A percentile compares a stretch with the other conserved stretches of the same genome.
These are phyloP conservation scores for Arthrobotrys musiformis DNA, from an alignment of 2,329 filamentous ascomycete genomes.

Conservation along the genomic window DNA sequence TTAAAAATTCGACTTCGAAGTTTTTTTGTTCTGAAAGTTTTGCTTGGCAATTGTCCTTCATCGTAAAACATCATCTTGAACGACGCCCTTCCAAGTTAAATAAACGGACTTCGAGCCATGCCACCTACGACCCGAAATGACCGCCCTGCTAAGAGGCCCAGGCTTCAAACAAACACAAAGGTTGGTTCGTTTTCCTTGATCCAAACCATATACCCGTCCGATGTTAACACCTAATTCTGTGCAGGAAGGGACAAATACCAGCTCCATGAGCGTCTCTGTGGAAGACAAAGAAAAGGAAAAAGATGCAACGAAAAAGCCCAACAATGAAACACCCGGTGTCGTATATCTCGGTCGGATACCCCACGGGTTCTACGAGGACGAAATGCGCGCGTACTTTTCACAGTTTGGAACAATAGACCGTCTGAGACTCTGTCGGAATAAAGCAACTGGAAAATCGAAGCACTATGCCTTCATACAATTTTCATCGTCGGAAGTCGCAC, in stretches of 20 bases:
- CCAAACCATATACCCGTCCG: background rate
- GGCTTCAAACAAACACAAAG: background rate
- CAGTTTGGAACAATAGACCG: constrained; percentile 87
- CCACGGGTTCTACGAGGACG: constrained; percentile 95
- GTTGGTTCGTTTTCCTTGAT: background rate
- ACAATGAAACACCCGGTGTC: constrained; percentile 73
- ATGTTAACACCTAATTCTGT: background rate
- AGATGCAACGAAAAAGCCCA: background rate
- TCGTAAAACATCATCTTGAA: background rate
- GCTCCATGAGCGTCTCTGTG: background rate
- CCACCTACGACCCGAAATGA: background rate
- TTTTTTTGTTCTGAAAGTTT: background rate
- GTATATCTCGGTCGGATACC: constrained; percentile 92
- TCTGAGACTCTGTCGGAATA: constrained; percentile 88
- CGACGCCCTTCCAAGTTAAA: background rate
- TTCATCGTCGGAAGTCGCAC: constrained; percentile 77
- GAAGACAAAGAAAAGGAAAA: background rate
- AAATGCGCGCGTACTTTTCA: constrained; percentile 91
- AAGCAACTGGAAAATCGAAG: constrained; percentile 87
- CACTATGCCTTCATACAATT: constrained; percentile 98
- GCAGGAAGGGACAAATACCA: background rate
- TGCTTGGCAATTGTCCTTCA: background rate
- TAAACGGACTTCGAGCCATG: background rate
- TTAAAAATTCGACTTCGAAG: background rate
- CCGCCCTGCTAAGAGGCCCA: background rate